These are phyloP conservation scores for Gossypium australe DNA, from an alignment of 345 rosid genomes.

Conservation along the genomic window DNA sequence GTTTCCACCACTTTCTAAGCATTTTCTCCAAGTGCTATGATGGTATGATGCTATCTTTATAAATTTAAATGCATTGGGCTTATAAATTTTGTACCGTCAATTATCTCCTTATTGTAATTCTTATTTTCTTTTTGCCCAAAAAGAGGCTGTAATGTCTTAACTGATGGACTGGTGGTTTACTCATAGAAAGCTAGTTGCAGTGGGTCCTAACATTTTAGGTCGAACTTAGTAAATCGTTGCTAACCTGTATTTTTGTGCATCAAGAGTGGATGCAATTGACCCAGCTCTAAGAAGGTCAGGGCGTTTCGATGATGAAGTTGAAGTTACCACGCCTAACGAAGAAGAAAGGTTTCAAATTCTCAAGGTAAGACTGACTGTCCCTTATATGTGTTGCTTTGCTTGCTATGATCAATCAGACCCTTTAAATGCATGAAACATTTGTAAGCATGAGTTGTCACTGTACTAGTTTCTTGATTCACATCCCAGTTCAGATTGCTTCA, in stretches of 20 bases:
- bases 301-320: constrained; percentile 77
- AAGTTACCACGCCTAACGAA: constrained; percentile 79
- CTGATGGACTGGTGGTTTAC: background rate
- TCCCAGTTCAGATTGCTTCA: background rate
- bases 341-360: constrained; percentile 75
- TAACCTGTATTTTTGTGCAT: constrained; percentile 9
- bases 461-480: background rate
- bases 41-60: background rate
- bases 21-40: background rate
- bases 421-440: background rate
- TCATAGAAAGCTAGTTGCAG: background rate
- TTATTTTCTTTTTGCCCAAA: background rate
- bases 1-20: background rate
- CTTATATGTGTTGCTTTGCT: background rate
- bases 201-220: background rate
- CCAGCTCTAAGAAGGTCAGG: constrained; percentile 80
- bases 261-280: constrained; percentile 74
- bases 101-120: background rate
- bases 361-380: constrained; percentile 37
- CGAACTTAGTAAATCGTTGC: background rate
- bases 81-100: background rate
- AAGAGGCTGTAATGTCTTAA: background rate
- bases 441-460: background rate
- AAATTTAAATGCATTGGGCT: background rate
- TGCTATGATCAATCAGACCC: background rate